phyloP scores from a whole-genome alignment of 2,329 filamentous ascomycete species.

The Phialocephala subalpina region DNA sequence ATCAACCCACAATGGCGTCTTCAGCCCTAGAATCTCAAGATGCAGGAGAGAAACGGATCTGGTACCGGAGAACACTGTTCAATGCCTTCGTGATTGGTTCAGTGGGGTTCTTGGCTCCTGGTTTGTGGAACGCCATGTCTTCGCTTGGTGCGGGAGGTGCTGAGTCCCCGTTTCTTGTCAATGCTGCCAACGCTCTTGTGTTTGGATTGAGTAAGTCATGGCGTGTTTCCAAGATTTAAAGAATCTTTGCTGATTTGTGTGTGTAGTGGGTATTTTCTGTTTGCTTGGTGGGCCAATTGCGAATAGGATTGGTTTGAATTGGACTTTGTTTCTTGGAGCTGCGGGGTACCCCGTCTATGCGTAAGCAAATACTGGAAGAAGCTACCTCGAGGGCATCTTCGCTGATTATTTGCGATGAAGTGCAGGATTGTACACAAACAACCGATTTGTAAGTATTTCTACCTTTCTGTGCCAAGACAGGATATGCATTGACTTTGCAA shows the following conservation, averaged over 20 bases:
- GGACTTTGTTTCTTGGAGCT: background rate
- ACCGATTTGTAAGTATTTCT: background rate
- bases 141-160: background rate
- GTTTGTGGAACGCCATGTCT: conserved; percentile 4
- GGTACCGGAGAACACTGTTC: conserved; percentile 3
- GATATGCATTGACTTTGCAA: conserved; percentile 64
- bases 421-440: background rate
- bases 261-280: background rate
- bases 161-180: background rate
- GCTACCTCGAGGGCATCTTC: background rate
- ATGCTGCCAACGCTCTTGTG: background rate
- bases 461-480: background rate
- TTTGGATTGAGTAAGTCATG: conserved; percentile 4
- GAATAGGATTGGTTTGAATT: background rate
- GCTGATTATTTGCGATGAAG: background rate
- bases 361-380: background rate
- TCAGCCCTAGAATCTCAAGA: background rate
- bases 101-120: background rate
- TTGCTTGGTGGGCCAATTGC: background rate
- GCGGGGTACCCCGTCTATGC: conserved; percentile 3
- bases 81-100: conserved; percentile 3
- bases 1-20: background rate
- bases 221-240: background rate
- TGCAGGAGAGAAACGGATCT: background rate
- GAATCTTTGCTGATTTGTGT: background rate